Evolutionary conservation across 768 basidiomycete species (phyloP), one percentile per base, ranked within the genome.

Genomic region (Leccinum ochraceum): DNA sequence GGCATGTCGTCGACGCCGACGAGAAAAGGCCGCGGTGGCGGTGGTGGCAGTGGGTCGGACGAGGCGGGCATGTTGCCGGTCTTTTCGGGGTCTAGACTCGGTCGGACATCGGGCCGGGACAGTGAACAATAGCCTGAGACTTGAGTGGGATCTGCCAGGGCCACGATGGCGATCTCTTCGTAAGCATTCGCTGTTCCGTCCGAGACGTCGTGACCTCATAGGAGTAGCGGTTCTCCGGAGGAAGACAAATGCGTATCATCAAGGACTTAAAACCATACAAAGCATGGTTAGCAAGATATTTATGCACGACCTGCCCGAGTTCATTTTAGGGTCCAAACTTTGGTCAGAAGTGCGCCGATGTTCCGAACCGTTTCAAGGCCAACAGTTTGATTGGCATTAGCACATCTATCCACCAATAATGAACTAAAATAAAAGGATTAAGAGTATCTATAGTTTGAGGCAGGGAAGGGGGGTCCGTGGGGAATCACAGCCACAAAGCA

Each of bases 281-380:
- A 22, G 28, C 22, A 42, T 37, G 7, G 36, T 37, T 28, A 2
- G 28, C 22, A 46, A 14, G 28, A 44, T 34, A 53, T 52, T 13
- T 56, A 59, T 28, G 53, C 42, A 42, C 42, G 17, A 42, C 39
- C 17, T n/a, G 39, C 17, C 37, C 36, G 49, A 9, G 36, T 50
- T 53, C 58, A 60, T 57, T 57, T 65, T 54, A 64, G 28, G 60
- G 53, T 24, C 59, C 62, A 68, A 76, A 81, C 56, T 69, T 75
- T 16, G 83, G 81, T 57, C 74, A 72, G 62, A 73, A 66, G 54
- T 70, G 71, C 9, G 80, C 82, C 13, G 72, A 70, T 6, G 76
- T 71, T 39, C 83, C 84, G 63, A 76, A 85, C 83, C 83, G 83
- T 37, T 37, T 37, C 36, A 37, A 37, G 14, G 44, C 42, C n/a